A percentile compares a stretch with the other conserved stretches of the same genome.
phyloP scores from a whole-genome alignment of 1,284 basidiomycete genomes.

The Volvariella surrecta region DNA sequence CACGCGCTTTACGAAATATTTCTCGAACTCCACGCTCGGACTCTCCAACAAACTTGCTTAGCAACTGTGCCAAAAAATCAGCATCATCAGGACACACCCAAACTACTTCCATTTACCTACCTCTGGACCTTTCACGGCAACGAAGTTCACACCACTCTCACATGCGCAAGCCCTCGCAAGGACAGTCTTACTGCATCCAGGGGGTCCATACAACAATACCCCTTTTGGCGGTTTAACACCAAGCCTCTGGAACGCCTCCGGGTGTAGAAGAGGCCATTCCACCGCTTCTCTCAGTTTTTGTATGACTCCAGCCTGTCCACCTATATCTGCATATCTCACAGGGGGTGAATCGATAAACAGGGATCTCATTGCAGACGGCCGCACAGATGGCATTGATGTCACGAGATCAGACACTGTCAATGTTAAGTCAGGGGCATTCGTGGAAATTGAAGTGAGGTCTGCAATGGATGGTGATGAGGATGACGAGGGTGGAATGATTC shows the following conservation, averaged over 20 bases:
- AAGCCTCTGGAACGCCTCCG: constrained; percentile 78
- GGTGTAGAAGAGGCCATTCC: constrained; percentile 91
- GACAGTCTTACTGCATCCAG: constrained; percentile 96
- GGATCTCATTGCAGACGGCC: constrained; percentile 92
- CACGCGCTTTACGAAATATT: constrained; percentile 91
- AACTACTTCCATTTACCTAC: constrained; percentile 32
- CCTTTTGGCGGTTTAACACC: constrained; percentile 89
- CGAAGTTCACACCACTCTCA: constrained; percentile 94
- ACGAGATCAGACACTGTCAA: constrained; percentile 63
- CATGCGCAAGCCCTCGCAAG: constrained; percentile 91
- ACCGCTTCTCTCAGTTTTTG: constrained; percentile 82
- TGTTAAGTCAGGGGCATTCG: constrained; percentile 22
- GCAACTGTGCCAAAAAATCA: constrained; percentile 41
- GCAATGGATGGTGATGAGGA: constrained; percentile 12
- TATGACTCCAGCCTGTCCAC: constrained; percentile 76
- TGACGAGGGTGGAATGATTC: constrained; percentile 8
- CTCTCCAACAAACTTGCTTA: constrained; percentile 98
- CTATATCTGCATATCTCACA: constrained; percentile 84
- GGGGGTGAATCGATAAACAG: constrained; percentile 84
- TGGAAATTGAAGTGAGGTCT: background rate
- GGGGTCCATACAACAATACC: constrained; percentile 91
- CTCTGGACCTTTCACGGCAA: constrained; percentile 98
- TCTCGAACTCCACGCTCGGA: constrained; percentile 93
- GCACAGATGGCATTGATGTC: constrained; percentile 67
- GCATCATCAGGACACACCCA: background rate